These are phyloP conservation scores for Cinnamomum micranthum DNA, from an alignment of 164 flowering plant genomes.

Conservation along the genomic window DNA sequence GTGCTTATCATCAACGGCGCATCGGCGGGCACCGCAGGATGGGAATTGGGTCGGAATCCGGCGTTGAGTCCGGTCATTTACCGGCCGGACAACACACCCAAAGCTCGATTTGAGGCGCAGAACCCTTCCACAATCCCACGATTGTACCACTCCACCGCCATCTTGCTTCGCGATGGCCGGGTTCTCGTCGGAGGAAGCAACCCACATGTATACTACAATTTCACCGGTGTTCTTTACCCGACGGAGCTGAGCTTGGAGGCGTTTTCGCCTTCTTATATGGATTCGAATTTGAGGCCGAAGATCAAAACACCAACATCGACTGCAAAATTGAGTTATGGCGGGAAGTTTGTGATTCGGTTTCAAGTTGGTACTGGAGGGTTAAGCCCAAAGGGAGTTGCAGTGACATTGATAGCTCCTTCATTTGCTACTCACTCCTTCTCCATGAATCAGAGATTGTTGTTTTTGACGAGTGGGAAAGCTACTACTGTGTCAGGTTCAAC, in stretches of 20 bases:
- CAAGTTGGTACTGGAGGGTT: conserved; percentile 11
- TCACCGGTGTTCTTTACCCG: conserved; percentile 34
- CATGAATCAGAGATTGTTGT: conserved; percentile 48
- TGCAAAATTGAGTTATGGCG: conserved; percentile 21
- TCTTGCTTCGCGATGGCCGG: conserved; percentile 45
- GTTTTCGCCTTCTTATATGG: conserved; percentile 42
- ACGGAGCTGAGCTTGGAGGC: conserved; percentile 53
- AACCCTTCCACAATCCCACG: conserved; percentile 35
- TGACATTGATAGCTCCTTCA: conserved; percentile 46
- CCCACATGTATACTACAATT: conserved; percentile 34
- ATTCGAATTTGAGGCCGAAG: conserved; percentile 23
- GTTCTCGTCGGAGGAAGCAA: conserved; percentile 57
- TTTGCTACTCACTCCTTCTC: conserved; percentile 52
- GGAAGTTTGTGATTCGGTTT: conserved; percentile 22
- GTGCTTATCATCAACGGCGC: conserved; percentile 53
- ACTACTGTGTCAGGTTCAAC: not conserved
- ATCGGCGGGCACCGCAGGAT: conserved; percentile 41
- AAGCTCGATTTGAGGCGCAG: conserved; percentile 32
- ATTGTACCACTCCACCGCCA: conserved; percentile 49
- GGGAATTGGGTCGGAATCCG: conserved; percentile 43
- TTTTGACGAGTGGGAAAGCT: conserved; percentile 15
- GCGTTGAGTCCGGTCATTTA: conserved; percentile 39
- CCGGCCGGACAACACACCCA: conserved; percentile 22
- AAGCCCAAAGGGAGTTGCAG: conserved; percentile 8
- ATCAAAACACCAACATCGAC: conserved; percentile 25